Evolutionary conservation across 1,139 yeast genomes (phyloP).

Genomic region (Zygoascus hellenicus): DNA sequence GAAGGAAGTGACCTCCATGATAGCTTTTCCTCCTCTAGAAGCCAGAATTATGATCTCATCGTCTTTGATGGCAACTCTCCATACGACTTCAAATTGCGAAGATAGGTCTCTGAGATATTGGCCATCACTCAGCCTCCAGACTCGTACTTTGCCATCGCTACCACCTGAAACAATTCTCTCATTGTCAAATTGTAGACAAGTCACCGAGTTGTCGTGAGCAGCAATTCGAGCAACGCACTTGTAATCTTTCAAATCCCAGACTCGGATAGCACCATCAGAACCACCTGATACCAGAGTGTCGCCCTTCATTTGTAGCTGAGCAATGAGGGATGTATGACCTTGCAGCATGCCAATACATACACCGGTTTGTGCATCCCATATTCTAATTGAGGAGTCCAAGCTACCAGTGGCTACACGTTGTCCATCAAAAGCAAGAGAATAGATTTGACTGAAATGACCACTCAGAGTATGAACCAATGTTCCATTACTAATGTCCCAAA

Average conservation of each 20-base stretch:
- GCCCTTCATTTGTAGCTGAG: constrained; percentile 82
- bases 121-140: constrained; percentile 86
- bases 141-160: constrained; percentile 79
- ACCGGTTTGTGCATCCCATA: constrained; percentile 87
- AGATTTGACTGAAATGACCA: constrained; percentile 87
- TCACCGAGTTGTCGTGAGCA: constrained; percentile 72
- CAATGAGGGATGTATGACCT: constrained; percentile 62
- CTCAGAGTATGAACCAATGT: constrained; percentile 65
- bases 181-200: constrained; percentile 84
- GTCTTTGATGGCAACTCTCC: constrained; percentile 40
- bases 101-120: constrained; percentile 40
- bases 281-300: constrained; percentile 90
- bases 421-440: constrained; percentile 82
- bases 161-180: constrained; percentile 85
- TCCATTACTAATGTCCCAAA: constrained; percentile 82
- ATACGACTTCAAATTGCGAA: constrained; percentile 36
- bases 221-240: constrained; percentile 85
- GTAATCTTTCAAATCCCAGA: constrained; percentile 90
- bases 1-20: constrained; percentile 38
- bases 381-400: constrained; percentile 81
- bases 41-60: constrained; percentile 40
- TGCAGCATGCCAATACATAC: constrained; percentile 70
- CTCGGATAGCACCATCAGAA: constrained; percentile 81
- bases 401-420: constrained; percentile 74
- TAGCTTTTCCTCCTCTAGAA: constrained; percentile 31